Base-by-base conservation (phyloP, 305 asterid species). In the Coffea humblotiana region DNA sequence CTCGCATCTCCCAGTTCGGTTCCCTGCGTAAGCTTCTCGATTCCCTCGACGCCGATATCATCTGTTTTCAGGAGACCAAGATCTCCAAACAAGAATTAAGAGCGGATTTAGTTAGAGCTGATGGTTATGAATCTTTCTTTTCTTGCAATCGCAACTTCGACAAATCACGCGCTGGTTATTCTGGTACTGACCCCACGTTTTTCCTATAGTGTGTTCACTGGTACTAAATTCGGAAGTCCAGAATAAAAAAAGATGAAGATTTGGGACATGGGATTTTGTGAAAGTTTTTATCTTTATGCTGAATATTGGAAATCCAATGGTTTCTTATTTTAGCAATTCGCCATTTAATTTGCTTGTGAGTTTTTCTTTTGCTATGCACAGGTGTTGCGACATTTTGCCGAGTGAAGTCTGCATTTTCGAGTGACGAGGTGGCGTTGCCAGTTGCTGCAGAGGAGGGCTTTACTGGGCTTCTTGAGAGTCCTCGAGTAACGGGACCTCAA, bases 371-470 rank as follows among this genome's bases (percentile, higher is more conserved):
- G 73, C 72, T 77, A 35, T 81, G 43, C 43, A 72, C 82, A 93
- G 99, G 99, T 78, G 98, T 95, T 79, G 99, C 97, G 8, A 95
- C 99, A 70, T 92, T 95, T 89, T 95, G 98, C 80, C 95, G 94
- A 48, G 97, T 94, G 76, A 92, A 87, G 82, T 91, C 95, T 51
- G 96, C 93, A 74, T 91, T 93, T 86, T 87, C 88, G 6, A 91
- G 93, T 70, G 76, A 88, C 82, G 98, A 95, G 86, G 97, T 86
- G 65, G 93, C 96, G 63, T 79, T 95, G 87, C 99, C 98, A 61
- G 86, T 94, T 80, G 84, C 89, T 69, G 99, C 97, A 8, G 96
- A 92, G 89, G 99, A 95, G 86, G 99, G 99, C 51, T 90, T 94
- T 79, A 91, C 98, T 66, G 98, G 98, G 64, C 89, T 87, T 81